Conservation (phyloP, 2,329 filamentous ascomycete species). For the Penicillium vulpinum region DNA sequence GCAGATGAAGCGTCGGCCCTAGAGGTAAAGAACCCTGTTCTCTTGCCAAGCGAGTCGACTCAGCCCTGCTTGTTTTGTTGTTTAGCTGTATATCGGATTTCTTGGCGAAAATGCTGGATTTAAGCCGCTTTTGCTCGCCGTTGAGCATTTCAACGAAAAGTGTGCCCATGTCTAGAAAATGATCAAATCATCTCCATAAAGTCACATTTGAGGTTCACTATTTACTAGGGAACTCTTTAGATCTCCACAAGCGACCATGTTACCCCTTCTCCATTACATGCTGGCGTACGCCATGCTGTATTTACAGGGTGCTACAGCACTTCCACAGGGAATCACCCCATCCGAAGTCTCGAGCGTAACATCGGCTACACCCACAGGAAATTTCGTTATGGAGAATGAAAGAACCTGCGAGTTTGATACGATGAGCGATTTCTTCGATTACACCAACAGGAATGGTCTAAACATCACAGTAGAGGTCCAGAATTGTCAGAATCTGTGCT, state of each 20-base stretch:
- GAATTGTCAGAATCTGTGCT: conserved; percentile 2
- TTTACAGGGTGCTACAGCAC: conserved; percentile 1
- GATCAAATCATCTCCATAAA: background rate
- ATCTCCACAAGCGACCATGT: background rate
- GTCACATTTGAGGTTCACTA: background rate
- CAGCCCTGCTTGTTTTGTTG: background rate
- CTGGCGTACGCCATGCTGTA: background rate
- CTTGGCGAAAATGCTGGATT: background rate
- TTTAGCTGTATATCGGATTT: background rate
- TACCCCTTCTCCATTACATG: background rate
- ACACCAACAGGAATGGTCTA: background rate
- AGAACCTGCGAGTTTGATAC: background rate
- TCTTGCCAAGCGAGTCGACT: no score
- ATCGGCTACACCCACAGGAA: background rate
- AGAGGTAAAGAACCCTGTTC: no score
- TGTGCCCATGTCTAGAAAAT: background rate
- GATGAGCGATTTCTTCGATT: background rate
- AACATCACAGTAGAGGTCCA: conserved; percentile 2
- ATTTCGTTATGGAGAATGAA: background rate
- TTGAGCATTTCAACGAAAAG: background rate
- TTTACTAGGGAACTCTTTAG: background rate
- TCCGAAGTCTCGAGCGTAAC: background rate
- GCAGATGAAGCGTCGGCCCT: no score
- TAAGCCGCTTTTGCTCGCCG: background rate
- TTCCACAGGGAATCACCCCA: conserved; percentile 1